Percentiles rank a stretch among this genome's conserved stretches.
Evolutionary conservation across 139 green algal genomes (phyloP).

Genomic region (Gonium pectorale): DNA sequence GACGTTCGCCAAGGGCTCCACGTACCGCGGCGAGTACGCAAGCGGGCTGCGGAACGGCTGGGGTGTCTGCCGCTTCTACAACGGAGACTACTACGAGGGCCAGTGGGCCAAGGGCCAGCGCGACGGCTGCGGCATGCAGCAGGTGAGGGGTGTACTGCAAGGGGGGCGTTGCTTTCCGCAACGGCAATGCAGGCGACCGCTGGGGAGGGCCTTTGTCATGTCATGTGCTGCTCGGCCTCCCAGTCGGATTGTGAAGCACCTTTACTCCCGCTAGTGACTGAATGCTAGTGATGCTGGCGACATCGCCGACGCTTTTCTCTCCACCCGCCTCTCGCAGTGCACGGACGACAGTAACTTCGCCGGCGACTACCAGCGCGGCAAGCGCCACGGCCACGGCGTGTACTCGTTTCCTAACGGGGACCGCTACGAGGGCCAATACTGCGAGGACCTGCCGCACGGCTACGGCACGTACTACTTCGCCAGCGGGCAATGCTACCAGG

Average conservation of each 20-base stretch:
- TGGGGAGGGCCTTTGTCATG: too few species aligned
- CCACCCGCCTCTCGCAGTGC: constrained; percentile 58
- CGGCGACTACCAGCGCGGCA: constrained; percentile 73
- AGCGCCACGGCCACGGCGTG: constrained; percentile 76
- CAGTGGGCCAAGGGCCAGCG: constrained; percentile 69
- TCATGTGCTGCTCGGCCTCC: too few species aligned
- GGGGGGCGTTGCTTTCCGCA: too few species aligned
- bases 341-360: constrained; percentile 81
- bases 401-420: constrained; percentile 82
- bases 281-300: too few species aligned
- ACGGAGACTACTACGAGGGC: constrained; percentile 81
- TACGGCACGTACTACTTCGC: constrained; percentile 77
- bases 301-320: not conserved
- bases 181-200: too few species aligned
- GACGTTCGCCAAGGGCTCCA: constrained; percentile 76
- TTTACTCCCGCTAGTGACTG: too few species aligned
- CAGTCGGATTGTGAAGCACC: too few species aligned
- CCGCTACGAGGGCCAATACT: constrained; percentile 65
- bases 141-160: constrained; percentile 46
- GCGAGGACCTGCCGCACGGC: constrained; percentile 68
- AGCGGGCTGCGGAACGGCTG: constrained; percentile 70
- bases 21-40: constrained; percentile 66
- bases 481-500: constrained; percentile 77
- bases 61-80: constrained; percentile 78
- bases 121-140: constrained; percentile 76